These are phyloP conservation scores for Phytophthora tentaculata DNA, from an alignment of 352 stramenopile genomes.

Conservation along the genomic window DNA sequence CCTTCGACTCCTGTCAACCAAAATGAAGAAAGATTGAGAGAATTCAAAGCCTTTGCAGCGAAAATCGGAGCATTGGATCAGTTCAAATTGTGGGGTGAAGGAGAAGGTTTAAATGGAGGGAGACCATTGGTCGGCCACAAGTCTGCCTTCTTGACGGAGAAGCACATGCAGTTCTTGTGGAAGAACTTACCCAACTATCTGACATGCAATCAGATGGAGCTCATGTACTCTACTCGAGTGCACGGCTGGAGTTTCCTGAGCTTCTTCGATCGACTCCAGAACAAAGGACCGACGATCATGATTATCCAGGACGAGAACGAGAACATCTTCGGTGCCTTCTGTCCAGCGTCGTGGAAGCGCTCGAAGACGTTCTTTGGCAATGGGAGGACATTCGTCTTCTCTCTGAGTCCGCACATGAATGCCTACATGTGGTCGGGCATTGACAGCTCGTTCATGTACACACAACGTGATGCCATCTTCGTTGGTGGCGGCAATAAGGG, in stretches of 20 bases:
- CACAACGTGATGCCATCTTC: slow-evolving; percentile 57
- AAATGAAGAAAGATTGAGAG: slow-evolving; percentile 31
- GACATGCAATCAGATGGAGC: slow-evolving; percentile 74
- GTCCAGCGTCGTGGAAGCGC: slow-evolving; percentile 65
- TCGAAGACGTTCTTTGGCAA: slow-evolving; percentile 71
- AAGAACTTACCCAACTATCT: slow-evolving; percentile 66
- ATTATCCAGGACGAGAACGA: slow-evolving; percentile 73
- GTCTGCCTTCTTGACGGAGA: slow-evolving; percentile 68
- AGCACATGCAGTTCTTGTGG: slow-evolving; percentile 74
- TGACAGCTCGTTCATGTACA: slow-evolving; percentile 80
- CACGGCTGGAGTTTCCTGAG: slow-evolving; percentile 79
- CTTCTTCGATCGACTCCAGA: slow-evolving; percentile 64
- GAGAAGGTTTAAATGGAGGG: slow-evolving; percentile 29
- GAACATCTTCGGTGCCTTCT: slow-evolving; percentile 82
- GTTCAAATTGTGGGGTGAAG: slow-evolving; percentile 60
- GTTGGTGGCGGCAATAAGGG: slow-evolving; percentile 71
- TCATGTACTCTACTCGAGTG: slow-evolving; percentile 62
- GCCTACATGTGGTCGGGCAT: slow-evolving; percentile 67
- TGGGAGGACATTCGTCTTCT: slow-evolving; percentile 78
- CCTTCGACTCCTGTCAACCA: slow-evolving; percentile 12
- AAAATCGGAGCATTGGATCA: slow-evolving; percentile 60
- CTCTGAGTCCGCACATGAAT: slow-evolving; percentile 59
- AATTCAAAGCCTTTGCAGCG: slow-evolving; percentile 55
- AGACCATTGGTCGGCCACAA: slow-evolving; percentile 36
- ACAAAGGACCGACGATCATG: slow-evolving; percentile 70